Percentiles rank a stretch among this genome's conserved stretches.
These are phyloP conservation scores for Rugonectria rugulosa DNA, from an alignment of 2,329 filamentous ascomycete genomes.

Conservation along the genomic window DNA sequence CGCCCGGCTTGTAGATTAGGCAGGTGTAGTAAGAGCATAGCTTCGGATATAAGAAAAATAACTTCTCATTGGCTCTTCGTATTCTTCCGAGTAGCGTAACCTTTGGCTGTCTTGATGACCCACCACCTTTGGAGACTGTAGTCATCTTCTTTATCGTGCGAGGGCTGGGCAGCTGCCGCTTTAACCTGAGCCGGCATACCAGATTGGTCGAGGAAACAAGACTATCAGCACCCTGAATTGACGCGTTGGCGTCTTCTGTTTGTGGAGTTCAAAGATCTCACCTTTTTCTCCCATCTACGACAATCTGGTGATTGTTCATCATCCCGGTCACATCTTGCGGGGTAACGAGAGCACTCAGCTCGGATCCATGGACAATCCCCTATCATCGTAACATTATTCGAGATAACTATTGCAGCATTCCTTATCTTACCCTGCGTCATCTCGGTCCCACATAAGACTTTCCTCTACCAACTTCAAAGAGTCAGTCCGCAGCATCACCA, in stretches of 20 bases:
- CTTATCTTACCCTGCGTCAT: neutral
- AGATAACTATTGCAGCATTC: no score
- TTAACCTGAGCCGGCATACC: no score
- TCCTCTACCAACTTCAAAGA: neutral
- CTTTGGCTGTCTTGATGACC: neutral
- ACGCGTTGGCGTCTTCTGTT: no score
- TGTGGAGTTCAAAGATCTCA: no score
- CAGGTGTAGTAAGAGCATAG: neutral
- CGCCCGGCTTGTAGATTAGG: neutral
- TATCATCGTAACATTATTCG: no score
- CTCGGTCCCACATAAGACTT: neutral
- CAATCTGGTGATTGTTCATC: no score
- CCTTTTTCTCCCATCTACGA: no score
- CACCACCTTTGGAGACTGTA: neutral
- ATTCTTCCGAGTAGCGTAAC: slow-evolving; percentile 14
- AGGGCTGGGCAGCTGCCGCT: no score
- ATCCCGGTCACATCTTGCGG: neutral
- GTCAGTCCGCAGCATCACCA: no score
- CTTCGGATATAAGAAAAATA: neutral
- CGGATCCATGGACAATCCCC: neutral
- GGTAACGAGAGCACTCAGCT: neutral
- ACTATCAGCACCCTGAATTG: no score
- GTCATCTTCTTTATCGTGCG: no score
- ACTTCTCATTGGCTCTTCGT: slow-evolving; percentile 8
- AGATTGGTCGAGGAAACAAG: no score